phyloP scores from a whole-genome alignment of 2,329 filamentous ascomycete genomes.

The Pseudonectria buxi region DNA sequence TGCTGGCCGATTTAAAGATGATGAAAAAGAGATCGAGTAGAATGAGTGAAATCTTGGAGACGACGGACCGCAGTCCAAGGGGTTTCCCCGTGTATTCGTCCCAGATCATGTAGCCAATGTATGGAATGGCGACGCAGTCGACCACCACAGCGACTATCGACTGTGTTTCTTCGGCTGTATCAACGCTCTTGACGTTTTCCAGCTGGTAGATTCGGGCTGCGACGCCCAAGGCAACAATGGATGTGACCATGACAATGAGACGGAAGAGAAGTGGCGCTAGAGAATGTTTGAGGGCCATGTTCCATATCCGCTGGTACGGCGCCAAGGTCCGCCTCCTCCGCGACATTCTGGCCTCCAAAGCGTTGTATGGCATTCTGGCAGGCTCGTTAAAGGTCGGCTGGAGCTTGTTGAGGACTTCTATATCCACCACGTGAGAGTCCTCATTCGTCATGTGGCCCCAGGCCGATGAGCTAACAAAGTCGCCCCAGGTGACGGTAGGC shows the following conservation, averaged over 20 bases:
- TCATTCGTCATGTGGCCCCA: slow-evolving; percentile 44
- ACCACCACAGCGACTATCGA: slow-evolving; percentile 85
- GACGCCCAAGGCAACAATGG: slow-evolving; percentile 71
- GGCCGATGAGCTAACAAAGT: slow-evolving; percentile 47
- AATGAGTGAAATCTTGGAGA: slow-evolving; percentile 81
- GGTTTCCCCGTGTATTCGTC: slow-evolving; percentile 96
- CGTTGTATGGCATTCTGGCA: slow-evolving; percentile 26
- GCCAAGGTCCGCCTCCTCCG: slow-evolving; percentile 24
- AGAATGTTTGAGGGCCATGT: slow-evolving; percentile 67
- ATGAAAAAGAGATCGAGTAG: slow-evolving; percentile 94
- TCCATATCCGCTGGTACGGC: slow-evolving; percentile 54
- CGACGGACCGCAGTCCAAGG: slow-evolving; percentile 74
- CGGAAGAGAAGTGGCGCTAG: slow-evolving; percentile 82
- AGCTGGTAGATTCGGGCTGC: slow-evolving; percentile 66
- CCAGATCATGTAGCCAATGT: slow-evolving; percentile 88
- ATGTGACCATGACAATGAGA: slow-evolving; percentile 74
- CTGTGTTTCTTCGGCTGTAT: slow-evolving; percentile 58
- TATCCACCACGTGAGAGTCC: slow-evolving; percentile 41
- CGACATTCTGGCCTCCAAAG: slow-evolving; percentile 21
- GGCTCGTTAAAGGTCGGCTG: slow-evolving; percentile 41
- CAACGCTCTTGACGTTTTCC: slow-evolving; percentile 38
- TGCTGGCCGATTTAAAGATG: slow-evolving; percentile 91
- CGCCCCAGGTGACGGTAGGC: slow-evolving; percentile 42
- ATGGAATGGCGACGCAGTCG: slow-evolving; percentile 81
- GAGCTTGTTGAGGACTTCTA: slow-evolving; percentile 37